Conservation (phyloP, 179 eudicot species). For the Beta macrorhiza region DNA sequence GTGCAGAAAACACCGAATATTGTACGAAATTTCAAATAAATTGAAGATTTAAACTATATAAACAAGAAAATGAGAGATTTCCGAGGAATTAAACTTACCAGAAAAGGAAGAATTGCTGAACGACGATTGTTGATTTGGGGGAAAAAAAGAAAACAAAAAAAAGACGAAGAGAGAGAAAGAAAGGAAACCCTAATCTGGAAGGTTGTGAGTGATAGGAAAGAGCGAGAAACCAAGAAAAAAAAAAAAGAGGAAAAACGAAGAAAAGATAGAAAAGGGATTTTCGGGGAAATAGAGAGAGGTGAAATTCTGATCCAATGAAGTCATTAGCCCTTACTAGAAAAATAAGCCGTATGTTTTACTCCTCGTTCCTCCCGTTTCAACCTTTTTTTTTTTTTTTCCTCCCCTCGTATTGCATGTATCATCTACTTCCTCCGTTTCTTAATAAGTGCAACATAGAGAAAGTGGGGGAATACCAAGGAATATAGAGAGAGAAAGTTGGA, state of each 20-base stretch:
- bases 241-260: not conserved
- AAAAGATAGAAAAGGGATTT: not conserved
- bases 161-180: constrained; percentile 7
- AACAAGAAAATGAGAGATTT: not conserved
- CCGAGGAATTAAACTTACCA: constrained; percentile 12
- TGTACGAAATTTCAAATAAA: not conserved
- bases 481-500: too few species aligned
- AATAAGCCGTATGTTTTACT: too few species aligned
- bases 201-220: constrained; percentile 14
- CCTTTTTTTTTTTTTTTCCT: too few species aligned
- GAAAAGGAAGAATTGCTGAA: constrained; percentile 3
- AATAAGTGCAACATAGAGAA: too few species aligned
- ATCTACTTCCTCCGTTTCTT: too few species aligned
- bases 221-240: not conserved
- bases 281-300: constrained; percentile 4
- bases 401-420: too few species aligned
- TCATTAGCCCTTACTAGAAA: not conserved
- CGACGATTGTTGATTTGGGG: constrained; percentile 12
- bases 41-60: too few species aligned
- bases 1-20: not conserved
- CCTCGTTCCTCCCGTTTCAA: too few species aligned
- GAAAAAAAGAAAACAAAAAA: not conserved
- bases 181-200: constrained; percentile 34
- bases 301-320: constrained; percentile 4
- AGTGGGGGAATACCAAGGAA: too few species aligned